Evolutionary conservation across 1,139 yeast species (phyloP), one percentile per base, ranked within the genome.

Genomic region (Zygoascus meyerae): DNA sequence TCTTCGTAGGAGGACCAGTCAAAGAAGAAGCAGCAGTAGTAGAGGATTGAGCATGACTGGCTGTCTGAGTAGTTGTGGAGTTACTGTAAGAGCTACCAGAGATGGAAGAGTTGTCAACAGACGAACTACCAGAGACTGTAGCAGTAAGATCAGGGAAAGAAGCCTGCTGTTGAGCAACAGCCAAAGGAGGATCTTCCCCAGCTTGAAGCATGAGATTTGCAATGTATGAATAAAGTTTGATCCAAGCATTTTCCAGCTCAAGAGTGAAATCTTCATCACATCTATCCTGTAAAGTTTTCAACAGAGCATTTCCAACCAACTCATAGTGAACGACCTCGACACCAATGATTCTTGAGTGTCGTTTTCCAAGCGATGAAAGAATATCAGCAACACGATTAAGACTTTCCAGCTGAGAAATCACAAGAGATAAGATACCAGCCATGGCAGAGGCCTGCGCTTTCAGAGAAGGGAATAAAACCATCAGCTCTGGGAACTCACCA

Each of bases 241-340:
- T 80, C 95, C 95, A 86, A 48, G 84, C 78, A 50, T 81, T 74
- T 50, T 71, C 77, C 34, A 75, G 64, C 51, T 74, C 78, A 11
- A 74, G 59, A 32, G 79, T 70, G 46, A 77, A 73, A 36, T 66
- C 65, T 11, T 66, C 65, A 6, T 77, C 76, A 45, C 74, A 82
- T 56, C 95, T 67, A 63, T 85, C 92, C 56, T 78, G 77, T 57
- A 86, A 79, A 1, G 95, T 86, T 55, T 77, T 77, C 49, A 86
- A 71, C 46, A 86, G 70, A 0, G 94, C 94, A 52, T 79, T 79
- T 1, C 95, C 95, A 83, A 86, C 83, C 40, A 82, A 66, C 62
- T 83, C 86, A 59, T 82, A 86, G 62, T 81, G 83, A 7, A 75
- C 74, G 0, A 86, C 79, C 54, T 83, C 89, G 43, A 85, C 83